A percentile compares a stretch with the other conserved stretches of the same genome.
Conservation (phyloP, 129 eudicot species). For the Saposhnikovia divaricata region DNA sequence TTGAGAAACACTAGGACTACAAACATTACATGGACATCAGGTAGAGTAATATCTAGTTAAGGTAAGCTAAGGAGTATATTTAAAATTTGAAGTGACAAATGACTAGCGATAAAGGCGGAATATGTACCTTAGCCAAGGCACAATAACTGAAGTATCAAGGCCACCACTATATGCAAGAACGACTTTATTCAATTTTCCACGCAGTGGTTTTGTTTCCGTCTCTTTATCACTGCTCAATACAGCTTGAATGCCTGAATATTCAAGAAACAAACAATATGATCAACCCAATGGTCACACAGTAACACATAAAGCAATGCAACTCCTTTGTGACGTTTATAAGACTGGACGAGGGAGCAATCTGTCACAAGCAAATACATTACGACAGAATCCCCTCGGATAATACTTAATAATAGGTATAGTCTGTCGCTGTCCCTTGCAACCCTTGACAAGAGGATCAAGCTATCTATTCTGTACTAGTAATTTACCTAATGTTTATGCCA, state of each 20-base stretch:
- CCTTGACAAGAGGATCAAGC: background rate
- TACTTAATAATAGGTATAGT: background rate
- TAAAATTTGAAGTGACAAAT: too few species aligned
- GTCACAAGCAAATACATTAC: background rate
- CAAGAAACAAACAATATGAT: constrained; percentile 12
- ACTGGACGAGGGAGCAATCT: background rate
- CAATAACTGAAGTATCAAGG: constrained; percentile 96
- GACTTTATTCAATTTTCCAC: constrained; percentile 81
- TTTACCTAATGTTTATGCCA: background rate
- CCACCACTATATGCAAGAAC: constrained; percentile 96
- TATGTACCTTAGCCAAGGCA: constrained; percentile 88
- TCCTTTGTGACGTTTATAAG: background rate
- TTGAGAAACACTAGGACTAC: background rate
- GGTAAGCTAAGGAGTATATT: too few species aligned
- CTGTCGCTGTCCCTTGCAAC: background rate
- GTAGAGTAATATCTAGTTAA: too few species aligned
- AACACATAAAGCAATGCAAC: background rate
- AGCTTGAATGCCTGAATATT: constrained; percentile 46
- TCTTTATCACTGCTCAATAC: constrained; percentile 59
- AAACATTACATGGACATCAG: background rate
- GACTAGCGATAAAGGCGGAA: background rate
- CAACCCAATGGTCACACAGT: background rate
- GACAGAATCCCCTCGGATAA: background rate
- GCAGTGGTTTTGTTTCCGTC: constrained; percentile 28
- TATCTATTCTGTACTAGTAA: background rate